Evolutionary conservation across 148 eudicot species (phyloP).

Genomic region (Rhododendron ferrugineum): DNA sequence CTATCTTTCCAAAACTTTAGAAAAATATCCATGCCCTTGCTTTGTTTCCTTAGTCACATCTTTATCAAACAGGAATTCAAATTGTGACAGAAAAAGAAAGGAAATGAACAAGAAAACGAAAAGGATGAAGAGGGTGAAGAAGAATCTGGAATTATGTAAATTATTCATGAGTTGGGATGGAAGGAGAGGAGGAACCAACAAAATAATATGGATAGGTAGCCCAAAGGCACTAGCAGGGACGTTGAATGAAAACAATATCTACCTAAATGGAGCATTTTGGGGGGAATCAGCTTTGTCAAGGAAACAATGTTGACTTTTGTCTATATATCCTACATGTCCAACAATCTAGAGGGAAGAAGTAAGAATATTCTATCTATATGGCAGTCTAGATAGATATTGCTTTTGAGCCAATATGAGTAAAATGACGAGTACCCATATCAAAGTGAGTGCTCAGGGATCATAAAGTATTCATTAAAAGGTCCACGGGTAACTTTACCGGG

Average conservation of each 20-base stretch:
- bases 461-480: not conserved
- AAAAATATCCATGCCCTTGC: not conserved
- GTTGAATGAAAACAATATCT: not conserved
- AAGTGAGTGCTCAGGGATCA: not conserved
- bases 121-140: not conserved
- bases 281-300: not conserved
- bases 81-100: not conserved
- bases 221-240: not conserved
- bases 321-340: not conserved
- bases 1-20: not conserved
- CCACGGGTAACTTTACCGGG: not conserved
- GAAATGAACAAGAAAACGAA: not conserved
- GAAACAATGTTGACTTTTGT: not conserved
- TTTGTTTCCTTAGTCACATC: not conserved
- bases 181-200: not conserved
- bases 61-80: not conserved
- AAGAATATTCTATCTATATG: not conserved
- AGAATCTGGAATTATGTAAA: not conserved
- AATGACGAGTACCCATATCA: not conserved
- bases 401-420: not conserved
- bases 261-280: not conserved
- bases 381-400: not conserved
- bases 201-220: not conserved
- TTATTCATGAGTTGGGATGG: not conserved
- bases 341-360: not conserved